Evolutionary conservation across 2,329 filamentous ascomycete species (phyloP).

Genomic region (Salinomyces thailandicus): DNA sequence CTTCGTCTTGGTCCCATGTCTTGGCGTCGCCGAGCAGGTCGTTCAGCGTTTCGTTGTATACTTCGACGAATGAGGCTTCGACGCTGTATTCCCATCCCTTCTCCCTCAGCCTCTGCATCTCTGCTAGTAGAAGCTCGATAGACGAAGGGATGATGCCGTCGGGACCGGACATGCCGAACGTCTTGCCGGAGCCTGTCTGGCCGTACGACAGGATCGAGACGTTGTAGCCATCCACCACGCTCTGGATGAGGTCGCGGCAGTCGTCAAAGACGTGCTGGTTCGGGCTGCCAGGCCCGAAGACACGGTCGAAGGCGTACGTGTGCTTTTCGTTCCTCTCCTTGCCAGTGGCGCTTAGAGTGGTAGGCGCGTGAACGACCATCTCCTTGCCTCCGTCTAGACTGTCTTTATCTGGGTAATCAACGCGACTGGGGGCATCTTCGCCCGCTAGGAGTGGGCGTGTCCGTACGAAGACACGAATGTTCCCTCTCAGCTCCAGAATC

Average conservation of each 20-base stretch:
- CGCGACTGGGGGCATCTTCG: slow-evolving; percentile 53
- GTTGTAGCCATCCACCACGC: slow-evolving; percentile 92
- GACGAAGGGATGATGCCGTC: slow-evolving; percentile 95
- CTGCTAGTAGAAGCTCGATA: slow-evolving; percentile 86
- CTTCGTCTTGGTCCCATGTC: slow-evolving; percentile 44
- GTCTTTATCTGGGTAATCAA: slow-evolving; percentile 61
- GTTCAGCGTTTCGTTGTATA: slow-evolving; percentile 96
- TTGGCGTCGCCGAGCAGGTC: slow-evolving; percentile 69
- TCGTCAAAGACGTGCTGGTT: slow-evolving; percentile 90
- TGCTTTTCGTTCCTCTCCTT: slow-evolving; percentile 67
- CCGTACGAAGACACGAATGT: slow-evolving; percentile 95
- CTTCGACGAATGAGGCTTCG: slow-evolving; percentile 91
- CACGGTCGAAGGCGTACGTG: slow-evolving; percentile 83
- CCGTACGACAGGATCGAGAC: slow-evolving; percentile 99
- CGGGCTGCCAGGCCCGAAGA: slow-evolving; percentile 66
- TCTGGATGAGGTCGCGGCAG: slow-evolving; percentile 93
- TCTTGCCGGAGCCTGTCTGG: slow-evolving; percentile 95
- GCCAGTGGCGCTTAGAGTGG: slow-evolving; percentile 72
- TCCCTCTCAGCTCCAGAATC: slow-evolving; percentile 94
- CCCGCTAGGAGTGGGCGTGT: slow-evolving; percentile 67
- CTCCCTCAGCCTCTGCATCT: slow-evolving; percentile 68
- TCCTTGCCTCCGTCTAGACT: slow-evolving; percentile 72
- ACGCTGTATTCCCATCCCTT: slow-evolving; percentile 93
- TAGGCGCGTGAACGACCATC: slow-evolving; percentile 70
- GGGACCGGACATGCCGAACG: slow-evolving; percentile 80